Evolutionary conservation across 768 basidiomycete genomes (phyloP).

Genomic region (Suillus tomentosus): DNA sequence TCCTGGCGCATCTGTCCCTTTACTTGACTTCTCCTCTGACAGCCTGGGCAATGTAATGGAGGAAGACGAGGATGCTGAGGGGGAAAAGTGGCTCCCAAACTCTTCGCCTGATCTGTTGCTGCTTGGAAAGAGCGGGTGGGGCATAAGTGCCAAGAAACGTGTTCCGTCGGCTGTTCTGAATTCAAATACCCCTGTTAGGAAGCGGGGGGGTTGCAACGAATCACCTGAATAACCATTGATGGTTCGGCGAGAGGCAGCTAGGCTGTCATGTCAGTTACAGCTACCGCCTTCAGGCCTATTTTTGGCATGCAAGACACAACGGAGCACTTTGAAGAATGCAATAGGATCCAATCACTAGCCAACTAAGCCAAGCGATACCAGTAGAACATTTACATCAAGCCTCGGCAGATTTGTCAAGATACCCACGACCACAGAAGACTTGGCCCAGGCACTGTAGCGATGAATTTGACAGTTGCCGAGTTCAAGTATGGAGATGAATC

Average conservation of each 20-base stretch:
- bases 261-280: not conserved
- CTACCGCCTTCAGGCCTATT: not conserved
- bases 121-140: slow-evolving; percentile 17
- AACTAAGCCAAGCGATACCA: not conserved
- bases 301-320: not conserved
- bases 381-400: not conserved
- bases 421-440: not conserved
- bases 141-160: slow-evolving; percentile 24
- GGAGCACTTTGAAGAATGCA: not conserved
- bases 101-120: slow-evolving; percentile 47
- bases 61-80: slow-evolving; percentile 36
- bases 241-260: not conserved
- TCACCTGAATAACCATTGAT: not conserved
- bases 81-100: slow-evolving; percentile 42
- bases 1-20: not conserved
- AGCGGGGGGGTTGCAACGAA: slow-evolving; percentile 9
- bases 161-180: slow-evolving; percentile 19
- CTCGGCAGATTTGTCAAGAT: not conserved
- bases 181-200: slow-evolving; percentile 27
- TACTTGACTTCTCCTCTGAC: not conserved
- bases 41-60: slow-evolving; percentile 12
- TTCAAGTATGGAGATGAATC: not conserved
- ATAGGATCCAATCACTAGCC: not conserved
- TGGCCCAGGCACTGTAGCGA: not conserved
- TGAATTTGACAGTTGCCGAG: not conserved